Evolutionary conservation across 2,329 filamentous ascomycete genomes (phyloP).

Genomic region (Mycogone perniciosa): DNA sequence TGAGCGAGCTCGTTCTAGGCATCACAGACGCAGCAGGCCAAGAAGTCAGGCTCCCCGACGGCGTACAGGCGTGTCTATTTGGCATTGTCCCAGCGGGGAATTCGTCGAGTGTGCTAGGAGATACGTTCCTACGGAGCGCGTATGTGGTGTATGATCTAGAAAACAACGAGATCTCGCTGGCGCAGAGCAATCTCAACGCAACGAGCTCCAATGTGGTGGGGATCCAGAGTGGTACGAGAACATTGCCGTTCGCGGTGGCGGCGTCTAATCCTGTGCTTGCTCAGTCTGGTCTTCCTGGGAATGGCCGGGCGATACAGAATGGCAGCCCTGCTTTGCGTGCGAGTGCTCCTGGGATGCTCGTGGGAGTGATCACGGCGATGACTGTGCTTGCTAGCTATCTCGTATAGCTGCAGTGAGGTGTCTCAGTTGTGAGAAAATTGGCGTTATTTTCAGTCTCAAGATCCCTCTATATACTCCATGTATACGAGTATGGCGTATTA

Average conservation of each 20-base stretch:
- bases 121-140: slow-evolving; percentile 68
- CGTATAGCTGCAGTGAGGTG: too few species aligned
- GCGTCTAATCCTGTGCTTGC: slow-evolving; percentile 45
- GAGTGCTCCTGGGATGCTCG: too few species aligned
- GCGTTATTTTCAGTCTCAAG: too few species aligned
- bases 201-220: slow-evolving; percentile 42
- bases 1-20: slow-evolving; percentile 55
- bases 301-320: neutral
- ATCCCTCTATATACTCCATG: too few species aligned
- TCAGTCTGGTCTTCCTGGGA: slow-evolving; percentile 33
- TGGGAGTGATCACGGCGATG: too few species aligned
- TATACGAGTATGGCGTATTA: too few species aligned
- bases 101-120: slow-evolving; percentile 58
- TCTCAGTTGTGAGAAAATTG: too few species aligned
- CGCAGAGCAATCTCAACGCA: slow-evolving; percentile 58
- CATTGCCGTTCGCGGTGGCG: slow-evolving; percentile 49
- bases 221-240: slow-evolving; percentile 42
- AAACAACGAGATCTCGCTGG: slow-evolving; percentile 65
- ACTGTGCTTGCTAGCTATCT: too few species aligned
- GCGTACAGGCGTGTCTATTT: slow-evolving; percentile 56
- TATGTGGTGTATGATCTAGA: slow-evolving; percentile 71
- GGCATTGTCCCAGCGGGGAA: slow-evolving; percentile 55
- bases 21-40: slow-evolving; percentile 40
- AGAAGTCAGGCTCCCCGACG: slow-evolving; percentile 41
- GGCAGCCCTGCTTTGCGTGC: too few species aligned